Evolutionary conservation across 208 protist species (phyloP), one percentile per base, ranked within the genome.

Genomic region (Phytomonas sp.): DNA sequence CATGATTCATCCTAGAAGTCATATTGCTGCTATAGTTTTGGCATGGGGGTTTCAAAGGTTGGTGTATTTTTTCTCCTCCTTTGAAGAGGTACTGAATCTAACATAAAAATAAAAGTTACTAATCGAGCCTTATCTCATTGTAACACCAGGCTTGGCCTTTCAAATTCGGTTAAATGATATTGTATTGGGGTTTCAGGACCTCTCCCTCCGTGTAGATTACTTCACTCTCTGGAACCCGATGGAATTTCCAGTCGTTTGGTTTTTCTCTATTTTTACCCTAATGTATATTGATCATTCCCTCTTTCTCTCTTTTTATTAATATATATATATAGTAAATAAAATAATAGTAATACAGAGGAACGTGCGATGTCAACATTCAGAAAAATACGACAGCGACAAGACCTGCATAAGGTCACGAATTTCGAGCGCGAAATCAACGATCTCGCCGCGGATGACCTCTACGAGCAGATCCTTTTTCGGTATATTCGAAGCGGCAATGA

Each of bases 361-460:
- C 66, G 60, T 37, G 49, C 66, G 60, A 40, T 67, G 7, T 36
- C 66, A 8, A 65, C 66, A 34, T 14, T 31, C 29, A 76, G 77
- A 11, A 16, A 29, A 2, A 69, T 73, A n/a, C 80, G 91, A 31
- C 75, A 87, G 69, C 84, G 88, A 34, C 88, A 92, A 69, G 91
- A 95, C 67, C 78, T 92, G 36, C 73, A 80, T 60, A 87, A 26
- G 14, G 80, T 77, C 14, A 75, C 78, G 19, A 71, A 70, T 4
- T 74, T 88, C 7, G 86, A 94, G 79, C 86, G 91, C 29, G 79
- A 80, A 62, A 87, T 95, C 75, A 84, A 82, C 11, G 91, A 95
- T 67, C 68, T 92, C 37, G 71, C 81, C 0, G 91, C 88, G 1
- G 60, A 77, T 12, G 88, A 94, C 34, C 63, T 88, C 26, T 95